Conservation (phyloP, 345 rosid genomes). For the Gossypium rotundifolium region DNA sequence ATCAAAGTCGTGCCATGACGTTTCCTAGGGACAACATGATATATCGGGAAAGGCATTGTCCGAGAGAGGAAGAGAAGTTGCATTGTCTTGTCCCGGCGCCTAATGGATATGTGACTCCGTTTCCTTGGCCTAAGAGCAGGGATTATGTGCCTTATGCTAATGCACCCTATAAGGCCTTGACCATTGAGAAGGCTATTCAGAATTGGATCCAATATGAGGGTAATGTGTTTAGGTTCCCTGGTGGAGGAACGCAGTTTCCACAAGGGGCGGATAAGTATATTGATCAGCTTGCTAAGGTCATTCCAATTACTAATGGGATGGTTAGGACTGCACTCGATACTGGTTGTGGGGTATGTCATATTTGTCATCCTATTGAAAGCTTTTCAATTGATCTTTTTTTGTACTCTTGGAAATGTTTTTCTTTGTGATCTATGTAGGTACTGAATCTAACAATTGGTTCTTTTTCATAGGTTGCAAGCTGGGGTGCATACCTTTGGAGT, state of each 20-base stretch:
- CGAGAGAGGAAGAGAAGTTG: conserved; percentile 60
- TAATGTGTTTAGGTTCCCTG: conserved; percentile 90
- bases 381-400: background rate
- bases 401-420: background rate
- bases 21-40: conserved; percentile 91
- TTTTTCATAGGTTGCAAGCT: conserved; percentile 77
- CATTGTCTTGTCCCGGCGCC: conserved; percentile 91
- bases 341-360: conserved; percentile 93
- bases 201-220: conserved; percentile 99
- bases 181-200: conserved; percentile 98
- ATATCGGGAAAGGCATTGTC: conserved; percentile 92
- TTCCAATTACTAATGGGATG: conserved; percentile 82
- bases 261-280: conserved; percentile 98
- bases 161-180: conserved; percentile 96
- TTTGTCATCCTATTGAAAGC: conserved; percentile 27
- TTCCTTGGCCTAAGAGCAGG: conserved; percentile 98
- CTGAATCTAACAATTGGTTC: conserved; percentile 3
- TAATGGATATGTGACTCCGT: conserved; percentile 90
- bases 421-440: background rate
- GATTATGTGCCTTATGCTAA: conserved; percentile 96
- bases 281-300: conserved; percentile 85
- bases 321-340: conserved; percentile 97
- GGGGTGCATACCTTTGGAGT: conserved; percentile 98
- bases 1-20: conserved; percentile 93
- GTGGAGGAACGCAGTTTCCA: conserved; percentile 99